These are phyloP conservation scores for Maudiozyma humilis DNA, from an alignment of 1,139 yeast genomes.

Conservation along the genomic window DNA sequence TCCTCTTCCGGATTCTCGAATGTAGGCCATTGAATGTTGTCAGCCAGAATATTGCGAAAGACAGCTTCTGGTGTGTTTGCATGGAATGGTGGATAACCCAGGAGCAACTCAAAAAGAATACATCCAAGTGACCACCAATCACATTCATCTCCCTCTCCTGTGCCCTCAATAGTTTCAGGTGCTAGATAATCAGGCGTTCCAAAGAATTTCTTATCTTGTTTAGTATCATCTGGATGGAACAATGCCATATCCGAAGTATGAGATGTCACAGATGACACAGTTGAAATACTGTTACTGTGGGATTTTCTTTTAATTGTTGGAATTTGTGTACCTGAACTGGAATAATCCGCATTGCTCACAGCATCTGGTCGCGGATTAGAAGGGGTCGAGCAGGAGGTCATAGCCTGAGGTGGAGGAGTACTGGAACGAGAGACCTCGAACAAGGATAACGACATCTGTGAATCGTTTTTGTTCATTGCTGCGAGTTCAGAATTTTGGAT, in stretches of 20 bases:
- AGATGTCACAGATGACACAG: conserved; percentile 8
- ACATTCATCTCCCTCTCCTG: conserved; percentile 74
- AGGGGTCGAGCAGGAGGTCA: conserved; percentile 8
- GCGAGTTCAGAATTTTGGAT: conserved; percentile 7
- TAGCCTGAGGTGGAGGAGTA: conserved; percentile 24
- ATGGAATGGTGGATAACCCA: conserved; percentile 94
- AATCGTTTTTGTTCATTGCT: conserved; percentile 25
- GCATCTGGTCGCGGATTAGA: conserved; percentile 13
- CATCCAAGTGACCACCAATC: conserved; percentile 99
- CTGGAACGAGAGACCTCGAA: conserved; percentile 25
- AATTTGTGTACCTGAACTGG: background rate
- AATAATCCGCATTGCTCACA: conserved; percentile 4
- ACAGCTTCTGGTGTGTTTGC: conserved; percentile 73
- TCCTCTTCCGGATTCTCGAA: conserved; percentile 46
- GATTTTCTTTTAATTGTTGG: conserved; percentile 4
- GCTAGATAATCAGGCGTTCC: conserved; percentile 98
- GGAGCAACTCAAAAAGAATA: conserved; percentile 81
- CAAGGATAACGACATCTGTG: conserved; percentile 27
- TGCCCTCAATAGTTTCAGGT: conserved; percentile 88
- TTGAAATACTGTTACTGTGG: conserved; percentile 9
- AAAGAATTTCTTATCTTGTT: conserved; percentile 54
- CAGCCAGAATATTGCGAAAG: conserved; percentile 66
- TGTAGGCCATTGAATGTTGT: conserved; percentile 80
- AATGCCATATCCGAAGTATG: conserved; percentile 42
- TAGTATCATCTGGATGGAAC: conserved; percentile 55